Base-by-base conservation (phyloP, 2,329 filamentous ascomycete species). In the Fusarium palustre region DNA sequence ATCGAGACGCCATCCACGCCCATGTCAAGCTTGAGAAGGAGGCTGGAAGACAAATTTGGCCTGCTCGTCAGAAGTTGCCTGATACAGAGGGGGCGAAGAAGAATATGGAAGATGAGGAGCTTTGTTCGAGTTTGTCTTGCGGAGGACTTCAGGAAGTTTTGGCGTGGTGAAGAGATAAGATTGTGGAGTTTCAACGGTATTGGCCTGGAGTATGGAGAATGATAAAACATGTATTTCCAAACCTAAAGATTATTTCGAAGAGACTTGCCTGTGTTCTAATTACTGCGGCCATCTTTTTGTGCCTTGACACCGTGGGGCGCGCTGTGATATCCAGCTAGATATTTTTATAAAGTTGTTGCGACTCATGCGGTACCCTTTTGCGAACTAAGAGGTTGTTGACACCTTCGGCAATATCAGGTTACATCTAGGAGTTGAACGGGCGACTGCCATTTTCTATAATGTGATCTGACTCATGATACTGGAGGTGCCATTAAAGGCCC, bases 1-100 rank as follows among this genome's bases (percentile, higher is more conserved):
- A 69, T 36, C 65, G 65, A 20, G 49, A 68, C n/a, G 65, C 66
- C 4, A 68, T 68, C 7, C 48, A 52, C 15, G 65, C 31, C 5
- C 65, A 68, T 20, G 47, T 64, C 13, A 48, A 68, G 20, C 53
- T 68, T 30, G 64, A 68, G 34, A 68, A 38, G 13, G 39, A 43
- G 1, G 48, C 49, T n/a, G 64, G 64, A 0, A 30, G 15, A 24
- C 59, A 68, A 1, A 65, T 68, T 4, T 68, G 65, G 65, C 64
- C 64, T 3, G 65, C 64, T 3, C 52, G 66, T 24, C 65, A 68
- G 22, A 59, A 31, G 5, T 16, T 68, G 9, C 64, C 64, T 3
- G 7, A 31, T 5, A 42, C 33, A 3, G 11, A 60, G 2, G 24
- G 24, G 2, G 48, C 64, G 0, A 36, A 34, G 3, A 42, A 38